Conservation (phyloP, 2,329 filamentous ascomycete genomes). For the Thelonectria discophora region DNA sequence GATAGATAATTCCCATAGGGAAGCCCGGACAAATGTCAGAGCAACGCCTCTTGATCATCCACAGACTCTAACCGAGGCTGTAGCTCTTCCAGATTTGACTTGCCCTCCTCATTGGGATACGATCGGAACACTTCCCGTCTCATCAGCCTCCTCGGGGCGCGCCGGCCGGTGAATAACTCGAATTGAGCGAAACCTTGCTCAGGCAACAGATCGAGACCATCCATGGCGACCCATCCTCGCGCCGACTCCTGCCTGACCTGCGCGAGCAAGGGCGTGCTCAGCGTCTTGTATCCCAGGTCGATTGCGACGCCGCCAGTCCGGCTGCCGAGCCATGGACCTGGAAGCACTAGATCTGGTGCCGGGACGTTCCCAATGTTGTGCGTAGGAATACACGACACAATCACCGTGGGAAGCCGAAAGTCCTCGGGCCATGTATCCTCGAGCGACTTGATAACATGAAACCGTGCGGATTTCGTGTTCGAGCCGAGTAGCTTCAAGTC, state of each 20-base stretch:
- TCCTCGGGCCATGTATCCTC: conserved; percentile 71
- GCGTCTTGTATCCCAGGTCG: conserved; percentile 77
- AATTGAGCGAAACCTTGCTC: conserved; percentile 86
- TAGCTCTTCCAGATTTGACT: conserved; percentile 51
- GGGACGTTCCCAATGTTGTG: conserved; percentile 70
- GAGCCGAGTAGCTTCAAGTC: conserved; percentile 55
- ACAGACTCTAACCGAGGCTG: conserved; percentile 44
- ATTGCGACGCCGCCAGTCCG: conserved; percentile 79
- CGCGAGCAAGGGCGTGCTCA: conserved; percentile 74
- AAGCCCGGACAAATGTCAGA: neutral
- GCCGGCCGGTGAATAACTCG: conserved; percentile 76
- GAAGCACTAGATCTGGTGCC: conserved; percentile 75
- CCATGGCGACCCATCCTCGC: conserved; percentile 77
- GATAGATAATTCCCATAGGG: no score
- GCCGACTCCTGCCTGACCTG: conserved; percentile 70
- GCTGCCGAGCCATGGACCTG: conserved; percentile 74
- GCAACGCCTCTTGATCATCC: conserved; percentile 40
- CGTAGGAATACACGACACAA: conserved; percentile 79
- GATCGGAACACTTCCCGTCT: conserved; percentile 66
- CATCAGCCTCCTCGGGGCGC: conserved; percentile 69
- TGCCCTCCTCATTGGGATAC: conserved; percentile 54
- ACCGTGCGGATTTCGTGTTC: conserved; percentile 55
- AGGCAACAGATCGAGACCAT: conserved; percentile 78
- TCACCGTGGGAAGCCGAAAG: conserved; percentile 73
- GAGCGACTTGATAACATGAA: conserved; percentile 67